Evolutionary conservation across 108 stramenopile genomes (phyloP).

Genomic region (Thalassiosira profunda): DNA sequence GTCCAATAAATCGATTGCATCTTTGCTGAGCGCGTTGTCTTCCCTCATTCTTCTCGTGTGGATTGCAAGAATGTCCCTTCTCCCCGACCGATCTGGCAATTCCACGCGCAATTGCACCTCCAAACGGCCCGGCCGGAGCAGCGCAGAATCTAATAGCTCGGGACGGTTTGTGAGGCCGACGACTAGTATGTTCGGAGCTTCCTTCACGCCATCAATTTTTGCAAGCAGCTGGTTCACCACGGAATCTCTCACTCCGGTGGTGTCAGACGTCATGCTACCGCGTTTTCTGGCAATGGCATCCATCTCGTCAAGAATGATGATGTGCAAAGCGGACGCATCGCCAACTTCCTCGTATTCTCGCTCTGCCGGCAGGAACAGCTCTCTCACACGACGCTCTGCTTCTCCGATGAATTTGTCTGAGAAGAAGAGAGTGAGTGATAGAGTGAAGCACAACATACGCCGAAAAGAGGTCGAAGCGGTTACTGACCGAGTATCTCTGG

Average conservation of each 20-base stretch:
- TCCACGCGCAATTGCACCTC: conserved; percentile 90
- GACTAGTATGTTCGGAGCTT: conserved; percentile 77
- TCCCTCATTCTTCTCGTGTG: conserved; percentile 91
- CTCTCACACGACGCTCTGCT: conserved; percentile 77
- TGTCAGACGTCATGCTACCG: conserved; percentile 72
- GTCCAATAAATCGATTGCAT: conserved; percentile 58
- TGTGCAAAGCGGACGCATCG: conserved; percentile 77
- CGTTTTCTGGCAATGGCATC: conserved; percentile 89
- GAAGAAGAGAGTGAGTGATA: neutral
- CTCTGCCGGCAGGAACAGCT: conserved; percentile 75
- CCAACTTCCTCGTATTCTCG: conserved; percentile 66
- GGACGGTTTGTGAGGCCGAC: conserved; percentile 91
- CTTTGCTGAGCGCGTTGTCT: conserved; percentile 59
- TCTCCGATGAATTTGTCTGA: conserved; percentile 53
- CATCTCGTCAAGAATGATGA: conserved; percentile 92
- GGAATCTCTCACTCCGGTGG: conserved; percentile 77
- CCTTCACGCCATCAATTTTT: conserved; percentile 82
- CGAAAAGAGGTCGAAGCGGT: too few relatives aligned
- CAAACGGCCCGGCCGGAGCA: conserved; percentile 88
- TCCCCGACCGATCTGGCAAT: conserved; percentile 69
- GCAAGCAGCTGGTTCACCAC: conserved; percentile 91
- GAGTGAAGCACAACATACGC: too few relatives aligned
- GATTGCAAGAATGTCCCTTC: conserved; percentile 86
- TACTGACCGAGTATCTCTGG: conserved; percentile 81
- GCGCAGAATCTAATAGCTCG: conserved; percentile 85